Percentiles rank a stretch among this genome's conserved stretches.
Conservation (phyloP, 1,284 basidiomycete genomes). For the Ceratobasidium sp. region DNA sequence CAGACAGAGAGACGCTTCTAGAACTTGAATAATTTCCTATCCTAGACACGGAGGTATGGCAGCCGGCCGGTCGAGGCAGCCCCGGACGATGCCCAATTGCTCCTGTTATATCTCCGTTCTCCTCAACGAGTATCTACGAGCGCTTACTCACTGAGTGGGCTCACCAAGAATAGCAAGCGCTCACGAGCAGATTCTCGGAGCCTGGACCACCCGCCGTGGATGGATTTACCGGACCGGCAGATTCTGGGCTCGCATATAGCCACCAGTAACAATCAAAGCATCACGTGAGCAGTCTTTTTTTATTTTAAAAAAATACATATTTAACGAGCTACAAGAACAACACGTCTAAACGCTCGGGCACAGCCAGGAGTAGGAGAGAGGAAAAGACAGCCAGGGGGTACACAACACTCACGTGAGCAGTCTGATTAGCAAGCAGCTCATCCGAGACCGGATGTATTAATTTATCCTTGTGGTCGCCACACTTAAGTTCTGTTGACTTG, state of each 20-base stretch:
- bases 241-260: too few relatives aligned
- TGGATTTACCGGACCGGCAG: too few relatives aligned
- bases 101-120: background rate
- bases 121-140: too few relatives aligned
- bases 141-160: background rate
- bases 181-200: too few relatives aligned
- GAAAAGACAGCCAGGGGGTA: too few relatives aligned
- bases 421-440: background rate
- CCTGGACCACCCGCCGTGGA: too few relatives aligned
- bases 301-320: too few relatives aligned
- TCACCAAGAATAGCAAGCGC: background rate
- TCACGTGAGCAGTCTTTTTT: too few relatives aligned
- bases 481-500: background rate
- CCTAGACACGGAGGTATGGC: background rate
- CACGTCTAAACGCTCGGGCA: too few relatives aligned
- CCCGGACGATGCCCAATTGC: background rate
- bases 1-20: background rate
- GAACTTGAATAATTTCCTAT: background rate
- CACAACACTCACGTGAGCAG: background rate
- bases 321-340: too few relatives aligned
- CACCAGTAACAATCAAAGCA: too few relatives aligned
- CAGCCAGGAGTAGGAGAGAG: too few relatives aligned
- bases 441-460: constrained; percentile 40
- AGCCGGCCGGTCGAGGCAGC: background rate
- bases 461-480: constrained; percentile 2